Conservation (phyloP, 1,284 basidiomycete species). For the Anthracocystis setariae region DNA sequence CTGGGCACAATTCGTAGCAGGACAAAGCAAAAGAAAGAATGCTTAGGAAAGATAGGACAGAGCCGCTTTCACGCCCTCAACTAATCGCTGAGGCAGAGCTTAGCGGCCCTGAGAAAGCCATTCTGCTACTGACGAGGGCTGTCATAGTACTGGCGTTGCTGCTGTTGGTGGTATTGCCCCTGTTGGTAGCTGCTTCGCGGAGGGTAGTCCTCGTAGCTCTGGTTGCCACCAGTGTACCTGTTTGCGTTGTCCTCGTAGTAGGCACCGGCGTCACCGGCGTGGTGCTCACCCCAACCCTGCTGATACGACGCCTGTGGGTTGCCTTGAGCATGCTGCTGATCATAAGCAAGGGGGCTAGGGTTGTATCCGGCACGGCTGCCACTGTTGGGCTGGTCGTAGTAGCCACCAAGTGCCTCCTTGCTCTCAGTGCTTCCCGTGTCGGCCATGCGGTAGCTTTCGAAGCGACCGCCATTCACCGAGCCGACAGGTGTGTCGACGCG, state of each 20-base stretch:
- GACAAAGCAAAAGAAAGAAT: neutral
- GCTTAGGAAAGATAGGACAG: no score
- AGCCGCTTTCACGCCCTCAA: no score
- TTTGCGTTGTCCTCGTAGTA: slow-evolving; percentile 56
- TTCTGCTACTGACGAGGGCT: slow-evolving; percentile 23
- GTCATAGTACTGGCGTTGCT: slow-evolving; percentile 35
- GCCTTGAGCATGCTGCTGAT: slow-evolving; percentile 22
- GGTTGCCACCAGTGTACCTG: slow-evolving; percentile 34
- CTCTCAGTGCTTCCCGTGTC: slow-evolving; percentile 47
- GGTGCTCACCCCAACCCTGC: slow-evolving; percentile 62
- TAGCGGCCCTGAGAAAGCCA: slow-evolving; percentile 23
- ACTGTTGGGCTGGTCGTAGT: slow-evolving; percentile 52
- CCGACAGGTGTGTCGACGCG: slow-evolving; percentile 59
- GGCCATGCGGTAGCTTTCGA: slow-evolving; percentile 61
- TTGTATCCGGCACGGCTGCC: slow-evolving; percentile 40
- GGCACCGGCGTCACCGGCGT: slow-evolving; percentile 58
- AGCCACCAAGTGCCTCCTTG: slow-evolving; percentile 52
- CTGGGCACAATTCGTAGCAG: neutral
- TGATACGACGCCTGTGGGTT: slow-evolving; percentile 26
- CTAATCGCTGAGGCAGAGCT: neutral
- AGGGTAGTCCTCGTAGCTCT: slow-evolving; percentile 40
- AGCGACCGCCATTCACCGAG: slow-evolving; percentile 44
- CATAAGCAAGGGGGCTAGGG: slow-evolving; percentile 43
- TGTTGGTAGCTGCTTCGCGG: slow-evolving; percentile 22
- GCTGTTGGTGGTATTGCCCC: slow-evolving; percentile 21